Evolutionary conservation across 768 basidiomycete species (phyloP).

Genomic region (Boletus tylopilopsis): DNA sequence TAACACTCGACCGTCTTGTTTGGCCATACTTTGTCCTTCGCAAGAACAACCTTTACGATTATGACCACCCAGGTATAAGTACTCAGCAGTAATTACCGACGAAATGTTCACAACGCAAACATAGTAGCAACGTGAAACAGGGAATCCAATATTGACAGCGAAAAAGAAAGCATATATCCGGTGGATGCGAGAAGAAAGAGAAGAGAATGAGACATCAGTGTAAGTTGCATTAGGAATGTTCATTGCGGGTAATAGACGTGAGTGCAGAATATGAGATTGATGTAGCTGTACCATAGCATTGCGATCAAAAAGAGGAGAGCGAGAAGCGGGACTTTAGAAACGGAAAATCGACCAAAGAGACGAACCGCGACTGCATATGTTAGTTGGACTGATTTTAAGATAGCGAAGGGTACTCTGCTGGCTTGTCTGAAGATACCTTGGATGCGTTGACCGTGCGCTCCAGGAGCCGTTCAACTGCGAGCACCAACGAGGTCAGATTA

Average conservation of each 20-base stretch:
- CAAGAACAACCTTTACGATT: conserved; percentile 12
- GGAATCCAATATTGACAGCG: conserved; percentile 31
- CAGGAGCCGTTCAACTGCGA: conserved; percentile 66
- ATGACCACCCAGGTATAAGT: conserved; percentile 12
- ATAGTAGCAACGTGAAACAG: conserved; percentile 18
- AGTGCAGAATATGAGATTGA: conserved; percentile 31
- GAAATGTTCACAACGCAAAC: conserved; percentile 9
- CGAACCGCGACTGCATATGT: conserved; percentile 8
- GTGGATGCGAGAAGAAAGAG: conserved; percentile 13
- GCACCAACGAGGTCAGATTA: conserved; percentile 7
- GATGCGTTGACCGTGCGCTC: conserved; percentile 43
- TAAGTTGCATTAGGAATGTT: conserved; percentile 36
- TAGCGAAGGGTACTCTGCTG: conserved; percentile 28
- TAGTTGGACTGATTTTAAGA: conserved; percentile 24
- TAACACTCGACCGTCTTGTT: conserved; percentile 18
- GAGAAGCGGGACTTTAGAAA: not conserved
- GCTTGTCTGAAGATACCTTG: conserved; percentile 26
- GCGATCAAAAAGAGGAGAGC: conserved; percentile 25
- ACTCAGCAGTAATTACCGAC: not conserved
- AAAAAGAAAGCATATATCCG: conserved; percentile 27
- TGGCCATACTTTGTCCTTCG: conserved; percentile 24
- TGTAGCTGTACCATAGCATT: conserved; percentile 37
- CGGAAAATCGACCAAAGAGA: not conserved
- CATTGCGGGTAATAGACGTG: conserved; percentile 31
- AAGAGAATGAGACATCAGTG: conserved; percentile 20